Evolutionary conservation across 345 rosid genomes (phyloP).

Genomic region (Psidium guajava): DNA sequence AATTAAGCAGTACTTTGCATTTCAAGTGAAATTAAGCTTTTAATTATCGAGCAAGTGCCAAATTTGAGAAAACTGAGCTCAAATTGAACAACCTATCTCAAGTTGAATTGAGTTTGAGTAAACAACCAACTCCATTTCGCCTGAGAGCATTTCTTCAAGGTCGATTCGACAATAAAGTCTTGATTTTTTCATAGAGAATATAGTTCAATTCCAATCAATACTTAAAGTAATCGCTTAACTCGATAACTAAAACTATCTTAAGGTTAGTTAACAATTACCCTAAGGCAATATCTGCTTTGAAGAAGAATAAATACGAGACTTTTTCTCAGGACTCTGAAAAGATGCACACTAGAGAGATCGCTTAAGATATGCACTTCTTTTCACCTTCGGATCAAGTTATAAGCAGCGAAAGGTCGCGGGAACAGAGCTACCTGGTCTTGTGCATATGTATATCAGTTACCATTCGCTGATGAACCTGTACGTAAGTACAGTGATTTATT

Average conservation of each 20-base stretch:
- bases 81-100: background rate
- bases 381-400: background rate
- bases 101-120: background rate
- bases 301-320: background rate
- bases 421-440: background rate
- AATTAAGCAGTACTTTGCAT: background rate
- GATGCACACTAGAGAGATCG: background rate
- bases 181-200: background rate
- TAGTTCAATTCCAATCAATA: background rate
- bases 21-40: background rate
- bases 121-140: background rate
- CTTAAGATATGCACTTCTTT: background rate
- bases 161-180: background rate
- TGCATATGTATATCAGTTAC: background rate
- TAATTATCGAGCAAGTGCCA: background rate
- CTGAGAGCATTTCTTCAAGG: background rate
- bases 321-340: background rate
- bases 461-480: background rate
- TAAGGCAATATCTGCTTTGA: background rate
- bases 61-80: background rate
- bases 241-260: background rate
- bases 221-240: background rate
- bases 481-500: background rate
- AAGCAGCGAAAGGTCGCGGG: background rate
- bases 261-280: background rate